phyloP scores from a whole-genome alignment of 805 yeast genomes.

The Brettanomyces custersianus region DNA sequence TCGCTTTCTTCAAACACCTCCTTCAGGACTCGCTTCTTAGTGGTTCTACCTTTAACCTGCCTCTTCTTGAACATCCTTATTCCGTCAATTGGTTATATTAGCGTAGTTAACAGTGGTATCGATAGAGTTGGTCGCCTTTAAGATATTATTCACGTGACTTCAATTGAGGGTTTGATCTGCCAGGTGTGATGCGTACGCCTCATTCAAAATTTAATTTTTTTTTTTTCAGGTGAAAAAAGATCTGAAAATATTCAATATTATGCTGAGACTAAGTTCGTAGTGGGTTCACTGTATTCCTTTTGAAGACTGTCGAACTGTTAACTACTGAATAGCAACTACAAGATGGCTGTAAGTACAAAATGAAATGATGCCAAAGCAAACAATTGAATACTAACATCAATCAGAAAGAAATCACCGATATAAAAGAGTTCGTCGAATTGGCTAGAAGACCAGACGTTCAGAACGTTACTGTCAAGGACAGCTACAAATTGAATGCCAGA shows the following conservation, averaged over 20 bases:
- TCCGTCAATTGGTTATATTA: background rate
- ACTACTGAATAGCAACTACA: conserved; percentile 3
- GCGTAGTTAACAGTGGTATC: no score
- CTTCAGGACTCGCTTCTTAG: background rate
- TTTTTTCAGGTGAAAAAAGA: no score
- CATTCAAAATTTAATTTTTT: no score
- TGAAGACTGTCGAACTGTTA: no score
- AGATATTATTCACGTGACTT: no score
- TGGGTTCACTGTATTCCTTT: no score
- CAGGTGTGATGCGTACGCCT: no score
- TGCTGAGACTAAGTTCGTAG: no score
- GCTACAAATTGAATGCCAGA: conserved; percentile 69
- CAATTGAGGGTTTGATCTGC: no score
- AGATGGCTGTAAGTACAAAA: conserved; percentile 15
- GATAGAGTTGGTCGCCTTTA: no score
- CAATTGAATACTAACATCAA: background rate
- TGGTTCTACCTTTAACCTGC: background rate
- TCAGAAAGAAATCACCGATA: conserved; percentile 74
- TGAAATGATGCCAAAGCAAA: background rate
- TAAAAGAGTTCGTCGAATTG: conserved; percentile 94
- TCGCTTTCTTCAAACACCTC: background rate
- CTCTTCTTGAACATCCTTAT: background rate
- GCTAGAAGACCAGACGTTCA: conserved; percentile 94
- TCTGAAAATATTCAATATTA: no score
- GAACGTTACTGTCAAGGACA: conserved; percentile 90